Percentiles rank a stretch among this genome's conserved stretches.
Evolutionary conservation across 345 rosid genomes (phyloP).

Genomic region (Orychophragmus violaceus): DNA sequence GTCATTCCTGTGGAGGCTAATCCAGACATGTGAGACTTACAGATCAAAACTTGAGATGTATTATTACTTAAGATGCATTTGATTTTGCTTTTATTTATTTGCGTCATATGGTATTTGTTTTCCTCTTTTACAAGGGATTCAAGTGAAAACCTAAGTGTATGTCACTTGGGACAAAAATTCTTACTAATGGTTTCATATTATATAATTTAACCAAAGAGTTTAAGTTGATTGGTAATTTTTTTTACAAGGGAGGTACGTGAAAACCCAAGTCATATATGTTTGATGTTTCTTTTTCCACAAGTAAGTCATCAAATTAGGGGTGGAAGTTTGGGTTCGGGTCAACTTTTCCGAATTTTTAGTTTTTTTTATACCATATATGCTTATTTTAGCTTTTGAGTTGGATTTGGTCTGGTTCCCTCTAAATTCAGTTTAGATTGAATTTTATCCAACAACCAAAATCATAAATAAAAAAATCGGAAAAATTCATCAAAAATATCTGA

Average conservation of each 20-base stretch:
- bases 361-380: too few species aligned
- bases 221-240: background rate
- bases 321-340: too few species aligned
- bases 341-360: too few species aligned
- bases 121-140: background rate
- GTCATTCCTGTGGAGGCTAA: conserved; percentile 80
- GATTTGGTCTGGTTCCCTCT: too few species aligned
- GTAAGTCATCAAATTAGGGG: too few species aligned
- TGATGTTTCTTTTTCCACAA: background rate
- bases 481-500: too few species aligned
- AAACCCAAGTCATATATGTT: background rate
- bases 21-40: conserved; percentile 39
- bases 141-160: background rate
- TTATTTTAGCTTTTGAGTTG: too few species aligned
- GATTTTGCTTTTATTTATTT: background rate
- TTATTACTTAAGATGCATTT: background rate
- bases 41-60: background rate
- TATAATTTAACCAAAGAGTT: background rate
- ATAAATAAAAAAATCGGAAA: too few species aligned
- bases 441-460: too few species aligned
- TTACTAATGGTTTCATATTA: background rate
- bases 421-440: too few species aligned
- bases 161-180: background rate
- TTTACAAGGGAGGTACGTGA: too few species aligned
- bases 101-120: background rate